phyloP scores from a whole-genome alignment of 176 grass and related monocot species.

The Areca catechu region DNA sequence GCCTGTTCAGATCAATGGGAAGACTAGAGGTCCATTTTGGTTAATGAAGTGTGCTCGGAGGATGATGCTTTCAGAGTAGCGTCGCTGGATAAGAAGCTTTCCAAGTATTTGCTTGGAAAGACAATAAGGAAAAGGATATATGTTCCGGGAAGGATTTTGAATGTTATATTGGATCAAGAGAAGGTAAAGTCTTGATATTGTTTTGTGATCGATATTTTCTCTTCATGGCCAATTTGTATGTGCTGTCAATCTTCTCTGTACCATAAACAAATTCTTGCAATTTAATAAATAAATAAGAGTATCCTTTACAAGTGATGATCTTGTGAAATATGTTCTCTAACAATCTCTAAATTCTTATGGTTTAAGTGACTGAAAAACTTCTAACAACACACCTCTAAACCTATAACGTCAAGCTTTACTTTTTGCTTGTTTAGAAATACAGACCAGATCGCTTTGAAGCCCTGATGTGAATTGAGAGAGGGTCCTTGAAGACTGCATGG shows the following conservation, averaged over 20 bases:
- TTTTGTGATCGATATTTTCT: background rate
- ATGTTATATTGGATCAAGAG: slow-evolving; percentile 82
- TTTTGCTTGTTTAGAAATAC: no score
- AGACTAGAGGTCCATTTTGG: slow-evolving; percentile 78
- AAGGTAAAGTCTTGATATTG: slow-evolving; percentile 42
- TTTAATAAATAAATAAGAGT: no score
- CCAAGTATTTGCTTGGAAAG: slow-evolving; percentile 67
- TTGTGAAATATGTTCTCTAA: background rate
- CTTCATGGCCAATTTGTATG: background rate
- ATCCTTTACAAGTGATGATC: no score
- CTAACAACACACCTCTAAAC: no score
- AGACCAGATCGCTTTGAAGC: no score
- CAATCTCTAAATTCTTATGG: background rate
- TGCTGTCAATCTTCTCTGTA: background rate
- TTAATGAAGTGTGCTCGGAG: slow-evolving; percentile 65
- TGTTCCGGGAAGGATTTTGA: slow-evolving; percentile 88
- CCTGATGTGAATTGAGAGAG: no score
- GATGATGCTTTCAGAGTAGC: slow-evolving; percentile 67
- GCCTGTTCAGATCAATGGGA: slow-evolving; percentile 89
- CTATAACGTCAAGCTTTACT: no score
- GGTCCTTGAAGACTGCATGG: no score
- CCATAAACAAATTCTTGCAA: no score
- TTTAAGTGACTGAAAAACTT: no score
- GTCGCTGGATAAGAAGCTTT: slow-evolving; percentile 62
- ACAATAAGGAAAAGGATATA: slow-evolving; percentile 76